A percentile compares a stretch with the other conserved stretches of the same genome.
Conservation (phyloP, 1,284 basidiomycete genomes). For the Sphagnurus paluster region DNA sequence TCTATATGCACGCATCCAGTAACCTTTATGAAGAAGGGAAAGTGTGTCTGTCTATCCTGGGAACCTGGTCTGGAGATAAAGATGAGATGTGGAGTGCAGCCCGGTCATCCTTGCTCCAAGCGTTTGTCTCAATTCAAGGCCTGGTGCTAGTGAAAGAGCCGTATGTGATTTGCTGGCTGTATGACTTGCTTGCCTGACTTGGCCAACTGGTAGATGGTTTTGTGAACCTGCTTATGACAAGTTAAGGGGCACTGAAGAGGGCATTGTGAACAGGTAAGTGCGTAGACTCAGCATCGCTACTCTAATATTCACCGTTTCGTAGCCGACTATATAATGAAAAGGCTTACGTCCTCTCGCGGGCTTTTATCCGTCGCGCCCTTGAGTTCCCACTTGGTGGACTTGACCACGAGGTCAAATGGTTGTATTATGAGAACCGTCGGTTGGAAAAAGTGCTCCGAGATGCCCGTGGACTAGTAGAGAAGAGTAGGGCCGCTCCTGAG, state of each 20-base stretch:
- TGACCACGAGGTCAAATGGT: constrained; percentile 70
- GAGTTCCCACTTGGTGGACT: constrained; percentile 75
- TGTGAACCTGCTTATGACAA: constrained; percentile 93
- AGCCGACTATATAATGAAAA: constrained; percentile 89
- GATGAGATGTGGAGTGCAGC: constrained; percentile 84
- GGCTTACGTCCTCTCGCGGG: constrained; percentile 87
- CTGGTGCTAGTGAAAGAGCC: constrained; percentile 91
- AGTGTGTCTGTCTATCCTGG: constrained; percentile 89
- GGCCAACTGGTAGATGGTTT: constrained; percentile 62
- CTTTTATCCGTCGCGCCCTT: constrained; percentile 84
- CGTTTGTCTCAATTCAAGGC: constrained; percentile 92
- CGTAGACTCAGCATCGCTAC: constrained; percentile 7
- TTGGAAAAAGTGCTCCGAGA: constrained; percentile 71
- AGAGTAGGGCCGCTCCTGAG: constrained; percentile 48
- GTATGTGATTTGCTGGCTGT: constrained; percentile 41
- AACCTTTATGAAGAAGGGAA: constrained; percentile 97
- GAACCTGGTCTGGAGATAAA: constrained; percentile 89
- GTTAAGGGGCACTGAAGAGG: constrained; percentile 85
- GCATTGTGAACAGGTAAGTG: constrained; percentile 84
- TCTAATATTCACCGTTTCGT: background rate
- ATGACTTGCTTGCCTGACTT: constrained; percentile 2
- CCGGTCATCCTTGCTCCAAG: constrained; percentile 85
- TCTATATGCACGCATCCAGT: constrained; percentile 33
- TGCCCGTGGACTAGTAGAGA: constrained; percentile 64
- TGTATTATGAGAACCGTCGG: constrained; percentile 69